phyloP scores from a whole-genome alignment of 441 rosid genomes.

The Gossypium lobatum region DNA sequence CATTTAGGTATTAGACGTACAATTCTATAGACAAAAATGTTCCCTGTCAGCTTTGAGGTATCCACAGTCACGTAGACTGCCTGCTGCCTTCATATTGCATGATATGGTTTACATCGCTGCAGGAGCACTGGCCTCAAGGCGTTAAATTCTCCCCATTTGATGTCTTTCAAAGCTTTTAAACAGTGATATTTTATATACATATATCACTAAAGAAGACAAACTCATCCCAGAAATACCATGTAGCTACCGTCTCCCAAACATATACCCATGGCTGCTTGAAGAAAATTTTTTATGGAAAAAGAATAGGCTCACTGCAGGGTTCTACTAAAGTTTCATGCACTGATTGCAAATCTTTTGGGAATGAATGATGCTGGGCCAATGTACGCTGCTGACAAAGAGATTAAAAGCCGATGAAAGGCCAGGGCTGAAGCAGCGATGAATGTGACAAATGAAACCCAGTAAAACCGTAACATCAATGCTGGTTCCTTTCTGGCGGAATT shows the following conservation, averaged over 20 bases:
- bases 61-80: background rate
- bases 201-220: background rate
- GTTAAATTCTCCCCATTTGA: background rate
- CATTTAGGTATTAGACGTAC: background rate
- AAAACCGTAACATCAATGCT: conserved; percentile 23
- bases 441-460: conserved; percentile 57
- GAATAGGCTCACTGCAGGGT: background rate
- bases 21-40: background rate
- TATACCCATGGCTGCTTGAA: background rate
- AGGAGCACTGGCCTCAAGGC: background rate
- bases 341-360: conserved; percentile 46
- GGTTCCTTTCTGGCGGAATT: conserved; percentile 4
- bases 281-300: background rate
- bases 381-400: conserved; percentile 50
- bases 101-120: background rate
- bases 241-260: background rate
- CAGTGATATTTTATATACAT: background rate
- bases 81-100: background rate
- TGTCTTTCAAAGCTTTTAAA: background rate
- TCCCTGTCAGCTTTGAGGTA: background rate
- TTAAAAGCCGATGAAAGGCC: conserved; percentile 55
- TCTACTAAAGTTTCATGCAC: conserved; percentile 29
- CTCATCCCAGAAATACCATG: background rate
- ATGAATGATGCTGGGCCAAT: conserved; percentile 33
- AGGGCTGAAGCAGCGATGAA: conserved; percentile 48